Base-by-base conservation (phyloP, 768 basidiomycete species). In the Udeniomyces megalosporus region DNA sequence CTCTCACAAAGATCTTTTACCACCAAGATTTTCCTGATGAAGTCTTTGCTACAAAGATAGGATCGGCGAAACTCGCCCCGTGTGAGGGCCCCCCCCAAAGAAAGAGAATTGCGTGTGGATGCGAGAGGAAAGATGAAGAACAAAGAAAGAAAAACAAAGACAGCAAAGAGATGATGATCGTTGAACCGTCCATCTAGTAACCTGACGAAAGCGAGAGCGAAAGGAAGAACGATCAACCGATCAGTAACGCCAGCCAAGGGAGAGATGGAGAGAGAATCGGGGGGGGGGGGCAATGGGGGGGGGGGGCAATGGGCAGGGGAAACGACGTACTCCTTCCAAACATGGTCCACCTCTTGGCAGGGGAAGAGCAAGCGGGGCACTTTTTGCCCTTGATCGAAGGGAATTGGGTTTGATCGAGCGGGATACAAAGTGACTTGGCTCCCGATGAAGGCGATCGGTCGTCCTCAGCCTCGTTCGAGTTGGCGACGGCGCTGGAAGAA, bases 401-500 rank as follows among this genome's bases (percentile, higher is more conserved):
- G 73, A 93, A 87, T 34, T 81, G 81, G 3, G 76, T 78, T 75
- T 97, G 95, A 69, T 96, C 87, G 72, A 92, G 92, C 4, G 95
- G 95, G 76, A 97, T 97, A 68, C 85, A 86, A 3, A 99, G 83
- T 0, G 89, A 89, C 74, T 99, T 99, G 63, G 95, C 95, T 55
- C 95, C 95, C 14, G 95, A 91, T 17, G 90, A 92, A 0, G 95
- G 95, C 20, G 92, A 93, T 34, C 88, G 86, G 71, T 90, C 90
- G 70, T 99, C 95, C 68, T 75, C 75, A 26, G 84, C 84, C 4
- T 83, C 85, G 72, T 91, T 59, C 29, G 63, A 65, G n/a, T 48
- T 51, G 32, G 63, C 63, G 20, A 53, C 44, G 11, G 63, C 51
- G 38, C 62, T 63, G 47, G 12, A 53, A 20, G 2, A 10, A 61